Base-by-base conservation (phyloP, 116 monocot species). In the Phalaenopsis hybrid region DNA sequence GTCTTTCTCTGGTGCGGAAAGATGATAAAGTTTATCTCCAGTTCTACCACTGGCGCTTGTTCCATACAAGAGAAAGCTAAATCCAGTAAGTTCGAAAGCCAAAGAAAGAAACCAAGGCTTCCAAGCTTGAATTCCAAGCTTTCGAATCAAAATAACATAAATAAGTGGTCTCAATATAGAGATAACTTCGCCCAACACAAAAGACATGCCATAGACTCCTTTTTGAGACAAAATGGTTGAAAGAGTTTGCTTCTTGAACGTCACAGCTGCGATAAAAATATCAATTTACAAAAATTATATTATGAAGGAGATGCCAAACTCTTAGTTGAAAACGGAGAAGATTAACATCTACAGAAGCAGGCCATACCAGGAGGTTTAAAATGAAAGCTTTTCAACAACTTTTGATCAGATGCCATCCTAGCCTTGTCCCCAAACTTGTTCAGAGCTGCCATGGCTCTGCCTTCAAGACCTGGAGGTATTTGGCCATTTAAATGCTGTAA, bases 81-180 rank as follows among this genome's bases (percentile, higher is more conserved):
- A 84, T 78, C 96, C 87, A 80, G 85, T 89, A 57, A 94, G 76
- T 49, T 96, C 96, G 51, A 92, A 79, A 77, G 82, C 84, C 65
- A 96, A 63, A 49, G 96, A 96, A 57, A 94, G 50, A 59, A 92
- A 82, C 96, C 96, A 96, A 74, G 96, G 96, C 6, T 75, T 87
- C 96, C 96, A 96, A 13, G 96, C 92, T 74, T 61, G 81, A 68
- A 88, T 87, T 52, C 94, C 92, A 85, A 84, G 89, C 78, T 84
- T 96, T 85, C 86, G 92, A 41, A 96, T 96, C 70, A 94, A 82
- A 17, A 92, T 67, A 67, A 96, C 92, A 91, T 94, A 96, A 69
- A 94, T 65, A 75, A 94, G 85, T 41, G 96, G 94, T 72, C 96
- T 96, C 80, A 94, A 67, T 37, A 96, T 87, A 79, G 61, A 86